phyloP scores from a whole-genome alignment of 345 rosid genomes.

The Camelina neglecta region DNA sequence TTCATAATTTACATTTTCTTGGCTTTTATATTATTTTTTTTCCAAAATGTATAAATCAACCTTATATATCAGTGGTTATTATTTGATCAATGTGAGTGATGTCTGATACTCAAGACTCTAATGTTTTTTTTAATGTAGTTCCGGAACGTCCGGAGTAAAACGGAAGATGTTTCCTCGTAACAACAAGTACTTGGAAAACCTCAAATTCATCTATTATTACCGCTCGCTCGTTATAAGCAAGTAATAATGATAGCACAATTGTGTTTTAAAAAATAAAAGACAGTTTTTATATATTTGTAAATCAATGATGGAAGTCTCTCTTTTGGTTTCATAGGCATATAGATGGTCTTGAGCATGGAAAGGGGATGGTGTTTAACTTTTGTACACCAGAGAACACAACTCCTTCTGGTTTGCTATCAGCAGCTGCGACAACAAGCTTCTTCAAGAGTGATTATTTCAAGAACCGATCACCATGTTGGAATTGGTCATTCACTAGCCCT shows the following conservation, averaged over 20 bases:
- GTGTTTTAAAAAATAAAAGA: neutral
- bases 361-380: constrained; percentile 28
- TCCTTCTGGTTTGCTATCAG: constrained; percentile 18
- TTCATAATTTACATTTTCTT: neutral
- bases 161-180: constrained; percentile 64
- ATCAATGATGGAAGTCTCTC: neutral
- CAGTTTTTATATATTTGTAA: neutral
- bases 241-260: constrained; percentile 19
- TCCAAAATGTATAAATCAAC: neutral
- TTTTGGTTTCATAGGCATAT: constrained; percentile 20
- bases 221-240: constrained; percentile 29
- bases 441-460: constrained; percentile 58
- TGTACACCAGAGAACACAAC: constrained; percentile 2
- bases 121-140: constrained; percentile 44
- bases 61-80: neutral
- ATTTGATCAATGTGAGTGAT: neutral
- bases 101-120: neutral
- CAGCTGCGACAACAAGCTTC: constrained; percentile 4
- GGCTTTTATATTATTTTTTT: neutral
- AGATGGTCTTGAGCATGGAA: constrained; percentile 23
- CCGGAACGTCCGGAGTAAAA: constrained; percentile 52
- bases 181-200: constrained; percentile 23
- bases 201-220: constrained; percentile 22
- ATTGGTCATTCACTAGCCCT: constrained; percentile 57
- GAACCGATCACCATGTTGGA: constrained; percentile 49